Percentiles rank a stretch among this genome's conserved stretches.
phyloP scores from a whole-genome alignment of 2,329 filamentous ascomycete species.

The Aspergillus ochraceus region DNA sequence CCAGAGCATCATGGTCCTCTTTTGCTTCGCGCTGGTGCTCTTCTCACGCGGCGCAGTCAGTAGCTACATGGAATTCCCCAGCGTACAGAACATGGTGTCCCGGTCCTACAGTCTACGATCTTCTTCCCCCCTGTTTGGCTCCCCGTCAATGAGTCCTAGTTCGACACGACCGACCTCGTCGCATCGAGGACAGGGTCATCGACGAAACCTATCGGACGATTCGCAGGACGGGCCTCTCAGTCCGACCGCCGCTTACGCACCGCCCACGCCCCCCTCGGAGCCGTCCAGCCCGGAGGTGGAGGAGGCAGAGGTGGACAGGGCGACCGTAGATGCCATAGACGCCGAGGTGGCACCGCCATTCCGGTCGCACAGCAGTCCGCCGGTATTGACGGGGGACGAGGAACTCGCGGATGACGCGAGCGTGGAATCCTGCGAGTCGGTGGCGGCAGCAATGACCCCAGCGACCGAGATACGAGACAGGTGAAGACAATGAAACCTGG shows the following conservation, averaged over 20 bases:
- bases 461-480: no score
- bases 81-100: conserved; percentile 49
- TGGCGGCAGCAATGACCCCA: neutral
- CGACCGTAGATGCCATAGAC: conserved; percentile 6
- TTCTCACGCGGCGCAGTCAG: conserved; percentile 57
- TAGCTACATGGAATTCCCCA: conserved; percentile 46
- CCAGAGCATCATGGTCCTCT: conserved; percentile 81
- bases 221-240: conserved; percentile 30
- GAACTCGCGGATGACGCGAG: conserved; percentile 8
- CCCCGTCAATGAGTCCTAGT: conserved; percentile 38
- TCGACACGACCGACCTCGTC: conserved; percentile 37
- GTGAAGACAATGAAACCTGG: neutral
- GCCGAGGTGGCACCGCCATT: conserved; percentile 22
- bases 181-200: conserved; percentile 27
- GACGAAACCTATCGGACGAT: conserved; percentile 37
- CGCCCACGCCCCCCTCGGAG: conserved; percentile 41
- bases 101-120: conserved; percentile 46
- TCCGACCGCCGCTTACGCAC: conserved; percentile 38
- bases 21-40: conserved; percentile 83
- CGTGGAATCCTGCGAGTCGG: neutral
- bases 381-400: conserved; percentile 23
- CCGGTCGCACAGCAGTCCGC: conserved; percentile 35
- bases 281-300: conserved; percentile 18
- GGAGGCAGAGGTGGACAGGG: conserved; percentile 19
- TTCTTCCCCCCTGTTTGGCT: conserved; percentile 36